Evolutionary conservation across 352 stramenopile genomes (phyloP), one percentile per base, ranked within the genome.

Genomic region (Globisporangium yorkense): DNA sequence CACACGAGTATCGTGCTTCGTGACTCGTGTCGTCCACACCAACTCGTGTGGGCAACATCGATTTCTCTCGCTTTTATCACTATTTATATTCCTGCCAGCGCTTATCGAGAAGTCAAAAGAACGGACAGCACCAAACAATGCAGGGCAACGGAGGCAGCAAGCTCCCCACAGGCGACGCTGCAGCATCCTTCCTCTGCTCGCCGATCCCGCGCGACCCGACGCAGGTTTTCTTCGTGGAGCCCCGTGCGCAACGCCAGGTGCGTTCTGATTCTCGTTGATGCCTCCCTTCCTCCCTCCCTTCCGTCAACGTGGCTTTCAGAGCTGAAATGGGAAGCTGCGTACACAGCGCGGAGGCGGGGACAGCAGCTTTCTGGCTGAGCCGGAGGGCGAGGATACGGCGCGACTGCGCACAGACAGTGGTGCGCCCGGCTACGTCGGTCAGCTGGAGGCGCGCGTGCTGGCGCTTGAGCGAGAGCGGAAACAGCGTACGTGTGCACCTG

Each of bases 161-260:
- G 39, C 39, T 10, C 39, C 16, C 39, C 12, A 16, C 39, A 43
- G 40, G 29, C 47, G 48, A 29, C 29, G 48, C n/a, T 20, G 40
- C 21, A 35, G 44, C 54, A n/a, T 10, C 51, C 13, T 85, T 88
- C 69, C 63, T 88, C 60, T 84, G 72, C 73, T 89, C 80, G 54
- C 80, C 80, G 15, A 89, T 88, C 41, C 73, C 73, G 16, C 77
- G 74, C 15, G 77, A 87, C 62, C 67, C 79, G 54, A 74, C 75
- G 24, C 79, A 87, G 66, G 66, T 76, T 16, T 80, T 86, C 45
- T 84, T 73, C 52, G 57, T 87, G 29, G 74, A 76, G 41, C 68
- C 77, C 43, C 66, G 46, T 40, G 31, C 31, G 43, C 37, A 33
- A 15, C 60, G 47, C n/a, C 49, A 57, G 47, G 60, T 62, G 5